Conservation (phyloP, 768 basidiomycete species). For the Lentinula edodes region DNA sequence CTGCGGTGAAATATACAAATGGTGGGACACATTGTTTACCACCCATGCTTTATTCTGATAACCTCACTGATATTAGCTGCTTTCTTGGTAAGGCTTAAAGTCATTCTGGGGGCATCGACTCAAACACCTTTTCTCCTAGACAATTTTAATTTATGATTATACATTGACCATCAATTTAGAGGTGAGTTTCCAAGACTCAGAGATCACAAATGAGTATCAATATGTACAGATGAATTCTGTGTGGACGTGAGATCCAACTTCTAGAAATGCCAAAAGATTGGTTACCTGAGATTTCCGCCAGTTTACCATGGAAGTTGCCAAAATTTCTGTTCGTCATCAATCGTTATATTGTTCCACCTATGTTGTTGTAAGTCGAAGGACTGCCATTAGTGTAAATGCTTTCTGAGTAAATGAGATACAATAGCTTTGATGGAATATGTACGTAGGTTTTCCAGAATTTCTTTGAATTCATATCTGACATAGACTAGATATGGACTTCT, state of each 20-base stretch:
- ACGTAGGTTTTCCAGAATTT: not conserved
- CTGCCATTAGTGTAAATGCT: not conserved
- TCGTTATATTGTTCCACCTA: constrained; percentile 21
- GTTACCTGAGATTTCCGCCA: not conserved
- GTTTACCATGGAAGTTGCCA: constrained; percentile 21
- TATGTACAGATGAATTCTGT: constrained; percentile 13
- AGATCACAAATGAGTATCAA: not conserved
- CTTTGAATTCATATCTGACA: not conserved
- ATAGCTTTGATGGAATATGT: constrained; percentile 19
- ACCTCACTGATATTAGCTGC: not conserved
- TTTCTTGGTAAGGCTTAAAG: not conserved
- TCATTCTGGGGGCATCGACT: too few relatives aligned
- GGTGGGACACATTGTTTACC: not conserved
- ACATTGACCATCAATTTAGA: constrained; percentile 19
- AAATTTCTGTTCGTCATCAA: constrained; percentile 23
- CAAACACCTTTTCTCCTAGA: constrained; percentile 3
- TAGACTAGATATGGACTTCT: not conserved
- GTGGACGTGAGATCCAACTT: constrained; percentile 14
- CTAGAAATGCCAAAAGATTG: too few relatives aligned
- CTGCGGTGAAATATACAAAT: not conserved
- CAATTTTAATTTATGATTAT: constrained; percentile 20
- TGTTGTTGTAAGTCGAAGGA: constrained; percentile 19
- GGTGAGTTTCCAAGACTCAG: constrained; percentile 9
- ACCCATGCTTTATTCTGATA: not conserved
- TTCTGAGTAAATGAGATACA: not conserved